Evolutionary conservation across 1,284 basidiomycete species (phyloP), one percentile per base, ranked within the genome.

Genomic region (Ustilago hordei): DNA sequence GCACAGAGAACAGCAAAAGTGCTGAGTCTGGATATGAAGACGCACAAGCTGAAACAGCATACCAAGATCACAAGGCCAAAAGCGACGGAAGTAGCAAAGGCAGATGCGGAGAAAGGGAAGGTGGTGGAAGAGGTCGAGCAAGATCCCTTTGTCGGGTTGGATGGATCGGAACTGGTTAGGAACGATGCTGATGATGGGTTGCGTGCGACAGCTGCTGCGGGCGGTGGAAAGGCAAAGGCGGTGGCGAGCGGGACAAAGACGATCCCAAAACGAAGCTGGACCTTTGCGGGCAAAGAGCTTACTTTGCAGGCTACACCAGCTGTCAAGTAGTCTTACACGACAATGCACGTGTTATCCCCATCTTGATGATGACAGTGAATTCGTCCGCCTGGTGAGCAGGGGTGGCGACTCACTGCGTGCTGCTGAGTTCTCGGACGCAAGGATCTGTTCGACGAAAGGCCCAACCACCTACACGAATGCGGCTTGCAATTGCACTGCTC

Each of bases 1-100:
- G 71, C 75, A n/a, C 60, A 71, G 60, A 43, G 75, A 28, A 78
- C 75, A 7, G 68, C 75, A 15, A 78, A 78, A 45, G 75, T 78
- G 32, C 52, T 75, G 50, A 78, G 75, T 45, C 60, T 78, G 34
- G 57, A 78, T 36, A 74, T 75, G 68, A 78, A 78, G 59, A 78
- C 75, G 48, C 75, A 75, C 50, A 74, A 71, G 48, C 50, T 71
- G 59, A 78, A 76, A 45, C 50, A 38, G 15, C 68, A 70, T 38
- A 67, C 65, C 34, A 71, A 69, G 55, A 41, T 64, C 8, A 19
- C 52, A 1, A 45, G 55, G 55, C 54, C 61, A 9, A 69, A 74
- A 34, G 50, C 6, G 12, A 59, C 23, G 32, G 28, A 15, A 3
- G 35, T 35, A 6, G 32, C 13, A 3, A 55, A 47, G 17, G 28